Evolutionary conservation across 2,329 filamentous ascomycete genomes (phyloP), one percentile per base, ranked within the genome.

Genomic region (Neopestalotiopsis rosae): DNA sequence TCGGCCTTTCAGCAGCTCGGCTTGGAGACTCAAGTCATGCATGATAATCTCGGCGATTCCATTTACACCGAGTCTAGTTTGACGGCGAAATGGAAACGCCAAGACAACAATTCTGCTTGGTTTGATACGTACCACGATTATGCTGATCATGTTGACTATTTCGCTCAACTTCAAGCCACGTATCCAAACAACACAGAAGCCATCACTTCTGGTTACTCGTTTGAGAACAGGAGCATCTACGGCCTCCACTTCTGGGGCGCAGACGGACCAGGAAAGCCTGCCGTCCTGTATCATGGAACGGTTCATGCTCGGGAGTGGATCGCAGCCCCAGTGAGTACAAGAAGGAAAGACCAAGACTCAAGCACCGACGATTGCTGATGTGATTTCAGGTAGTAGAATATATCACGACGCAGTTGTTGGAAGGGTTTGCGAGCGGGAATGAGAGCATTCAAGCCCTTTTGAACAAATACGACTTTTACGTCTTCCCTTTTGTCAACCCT

Each of bases 391-490:
- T 80, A 10, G 79, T 81, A 38, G 85, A 88, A 72, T 88, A 87
- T 72, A 76, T 87, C 42, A 79, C 83, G 14, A 83, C 83, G 70
- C 79, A 82, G 32, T 78, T 88, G 64, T 24, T 66, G 5, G 32
- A 64, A 49, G 81, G 82, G 28, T 85, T 86, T 70, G 74, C 74
- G 56, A 79, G 76, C 24, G 63, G 63, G 24, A 79, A 82, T 65
- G 72, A 78, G 1, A 74, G 78, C 4, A 77, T 84, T 5, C 81
- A 79, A 45, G 75, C 78, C 3, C 84, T 85, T 71, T 80, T 89
- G 45, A 82, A 89, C 75, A 85, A 82, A 52, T 89, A 88, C 72
- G 87, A 90, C 75, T 89, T 87, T 72, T 89, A 87, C 76, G 84
- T 90, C 72, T 79, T 87, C 65, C 85, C 86, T 1, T 79, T 87